Conservation (phyloP, 2,329 filamentous ascomycete genomes). For the Fusarium tuaranense region DNA sequence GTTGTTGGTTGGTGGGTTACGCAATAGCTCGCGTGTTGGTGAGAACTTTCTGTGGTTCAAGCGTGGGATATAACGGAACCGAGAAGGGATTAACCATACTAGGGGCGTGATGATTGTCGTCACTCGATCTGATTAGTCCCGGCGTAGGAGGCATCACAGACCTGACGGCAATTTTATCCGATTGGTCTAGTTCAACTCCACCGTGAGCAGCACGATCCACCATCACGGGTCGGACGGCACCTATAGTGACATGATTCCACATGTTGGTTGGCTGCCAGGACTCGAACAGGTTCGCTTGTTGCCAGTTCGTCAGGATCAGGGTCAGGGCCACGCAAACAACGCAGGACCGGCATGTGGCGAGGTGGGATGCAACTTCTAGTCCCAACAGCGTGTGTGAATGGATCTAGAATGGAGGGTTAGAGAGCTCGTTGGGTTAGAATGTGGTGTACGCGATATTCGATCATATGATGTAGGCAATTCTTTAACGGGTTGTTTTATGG, state of each 20-base stretch:
- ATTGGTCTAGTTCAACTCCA: neutral
- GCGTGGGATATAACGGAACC: neutral
- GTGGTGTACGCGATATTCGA: neutral
- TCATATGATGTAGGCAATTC: neutral
- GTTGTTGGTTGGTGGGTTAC: constrained; percentile 4
- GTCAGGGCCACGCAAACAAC: neutral
- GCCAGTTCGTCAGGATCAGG: neutral
- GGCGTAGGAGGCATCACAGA: neutral
- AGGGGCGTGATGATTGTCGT: neutral
- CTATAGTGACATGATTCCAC: neutral
- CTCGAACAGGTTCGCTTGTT: neutral
- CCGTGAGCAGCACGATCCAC: neutral
- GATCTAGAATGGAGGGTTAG: neutral
- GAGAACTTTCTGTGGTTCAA: constrained; percentile 7
- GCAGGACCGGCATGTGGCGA: neutral
- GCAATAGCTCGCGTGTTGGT: constrained; percentile 12
- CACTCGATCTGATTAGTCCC: neutral
- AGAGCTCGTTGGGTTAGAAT: neutral
- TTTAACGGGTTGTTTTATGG: neutral
- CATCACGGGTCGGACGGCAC: constrained; percentile 1
- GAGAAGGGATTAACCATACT: neutral
- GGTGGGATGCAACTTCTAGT: neutral
- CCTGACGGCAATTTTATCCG: neutral
- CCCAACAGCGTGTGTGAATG: neutral
- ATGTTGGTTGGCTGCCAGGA: neutral